Percentiles rank a stretch among this genome's conserved stretches.
Conservation (phyloP, 257 asterid genomes). For the Solanum microdontum region DNA sequence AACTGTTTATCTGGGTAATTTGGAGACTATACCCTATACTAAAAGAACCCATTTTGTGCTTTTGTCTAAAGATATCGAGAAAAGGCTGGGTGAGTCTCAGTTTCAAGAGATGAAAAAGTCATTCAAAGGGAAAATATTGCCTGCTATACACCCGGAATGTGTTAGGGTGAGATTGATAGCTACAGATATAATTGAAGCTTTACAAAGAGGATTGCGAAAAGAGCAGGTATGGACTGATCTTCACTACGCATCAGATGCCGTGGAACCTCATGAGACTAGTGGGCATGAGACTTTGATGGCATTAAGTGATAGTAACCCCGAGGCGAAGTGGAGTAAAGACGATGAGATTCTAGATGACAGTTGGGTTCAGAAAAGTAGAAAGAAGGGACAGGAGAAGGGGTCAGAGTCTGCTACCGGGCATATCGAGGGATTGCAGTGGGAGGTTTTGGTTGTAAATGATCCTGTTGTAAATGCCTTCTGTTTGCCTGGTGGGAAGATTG, state of each 20-base stretch:
- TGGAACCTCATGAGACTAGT: conserved; percentile 7
- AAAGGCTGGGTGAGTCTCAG: conserved; percentile 48
- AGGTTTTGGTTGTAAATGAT: conserved; percentile 66
- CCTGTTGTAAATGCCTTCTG: conserved; percentile 73
- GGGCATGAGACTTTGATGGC: conserved; percentile 25
- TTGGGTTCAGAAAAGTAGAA: conserved; percentile 80
- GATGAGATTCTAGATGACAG: conserved; percentile 79
- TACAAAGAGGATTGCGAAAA: conserved; percentile 70
- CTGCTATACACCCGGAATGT: conserved; percentile 85
- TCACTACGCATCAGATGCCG: conserved; percentile 35
- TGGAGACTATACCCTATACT: conserved; percentile 74
- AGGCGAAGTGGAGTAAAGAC: conserved; percentile 58
- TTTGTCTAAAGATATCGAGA: conserved; percentile 47
- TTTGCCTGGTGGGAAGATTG: conserved; percentile 96
- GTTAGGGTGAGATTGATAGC: conserved; percentile 65
- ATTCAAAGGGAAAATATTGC: conserved; percentile 65
- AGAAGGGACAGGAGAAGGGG: conserved; percentile 55
- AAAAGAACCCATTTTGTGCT: conserved; percentile 84
- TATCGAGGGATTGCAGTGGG: conserved; percentile 86
- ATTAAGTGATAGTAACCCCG: conserved; percentile 24
- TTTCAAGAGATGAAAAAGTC: conserved; percentile 36
- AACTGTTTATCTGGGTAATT: conserved; percentile 62
- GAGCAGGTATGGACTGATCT: conserved; percentile 74
- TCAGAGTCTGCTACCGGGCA: conserved; percentile 36
- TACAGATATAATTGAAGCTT: conserved; percentile 54